A percentile compares a stretch with the other conserved stretches of the same genome.
phyloP scores from a whole-genome alignment of 2,329 filamentous ascomycete genomes.

The Furcasterigmium sp. region DNA sequence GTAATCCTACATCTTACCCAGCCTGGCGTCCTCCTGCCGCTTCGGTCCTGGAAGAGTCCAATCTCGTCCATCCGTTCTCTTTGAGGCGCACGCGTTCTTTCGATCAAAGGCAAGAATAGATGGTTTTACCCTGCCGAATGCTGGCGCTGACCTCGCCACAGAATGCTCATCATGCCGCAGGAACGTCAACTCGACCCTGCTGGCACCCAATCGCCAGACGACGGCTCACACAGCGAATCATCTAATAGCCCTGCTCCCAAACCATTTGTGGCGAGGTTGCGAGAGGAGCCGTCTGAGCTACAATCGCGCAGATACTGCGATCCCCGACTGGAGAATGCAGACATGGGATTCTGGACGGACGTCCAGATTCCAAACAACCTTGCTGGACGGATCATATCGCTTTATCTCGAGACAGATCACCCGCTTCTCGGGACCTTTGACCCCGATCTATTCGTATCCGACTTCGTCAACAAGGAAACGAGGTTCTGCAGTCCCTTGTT shows the following conservation, averaged over 20 bases:
- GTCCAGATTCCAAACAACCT: conserved; percentile 21
- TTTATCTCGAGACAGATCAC: conserved; percentile 31
- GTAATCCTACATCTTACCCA: neutral
- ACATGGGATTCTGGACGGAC: conserved; percentile 28
- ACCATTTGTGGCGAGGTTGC: no score
- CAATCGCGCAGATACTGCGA: no score
- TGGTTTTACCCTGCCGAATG: neutral
- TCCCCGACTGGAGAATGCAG: conserved; percentile 18
- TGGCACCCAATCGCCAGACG: no score
- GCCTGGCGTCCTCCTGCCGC: neutral
- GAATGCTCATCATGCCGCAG: neutral
- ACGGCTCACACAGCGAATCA: no score
- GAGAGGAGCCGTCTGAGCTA: no score
- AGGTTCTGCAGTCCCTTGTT: conserved; percentile 27
- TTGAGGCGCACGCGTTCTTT: conserved; percentile 3
- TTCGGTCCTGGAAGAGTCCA: neutral
- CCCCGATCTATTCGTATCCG: conserved; percentile 23
- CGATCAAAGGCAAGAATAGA: conserved; percentile 8
- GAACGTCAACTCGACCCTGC: neutral
- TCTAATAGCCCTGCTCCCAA: conserved; percentile 1
- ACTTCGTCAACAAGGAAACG: conserved; percentile 18
- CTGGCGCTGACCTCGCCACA: neutral
- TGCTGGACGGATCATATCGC: conserved; percentile 25
- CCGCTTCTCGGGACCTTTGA: conserved; percentile 30
- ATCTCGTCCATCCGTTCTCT: neutral